Percentiles rank a stretch among this genome's conserved stretches.
These are phyloP conservation scores for Hanseniaspora gamundiae DNA, from an alignment of 1,139 yeast species.

Conservation along the genomic window DNA sequence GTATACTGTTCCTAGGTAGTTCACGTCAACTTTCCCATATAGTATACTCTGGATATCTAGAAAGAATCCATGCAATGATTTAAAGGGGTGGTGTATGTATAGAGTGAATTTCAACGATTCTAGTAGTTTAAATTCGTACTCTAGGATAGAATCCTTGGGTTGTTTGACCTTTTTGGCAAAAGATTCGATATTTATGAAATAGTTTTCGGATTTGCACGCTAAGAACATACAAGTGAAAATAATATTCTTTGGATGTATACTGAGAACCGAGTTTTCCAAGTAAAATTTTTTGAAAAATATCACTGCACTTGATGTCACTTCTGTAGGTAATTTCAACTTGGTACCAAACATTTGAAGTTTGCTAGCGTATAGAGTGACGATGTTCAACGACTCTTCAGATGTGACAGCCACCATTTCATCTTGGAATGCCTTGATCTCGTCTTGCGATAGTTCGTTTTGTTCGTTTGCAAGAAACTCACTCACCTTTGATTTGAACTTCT, in stretches of 20 bases:
- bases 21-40: constrained; percentile 25
- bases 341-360: constrained; percentile 53
- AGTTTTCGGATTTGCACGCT: constrained; percentile 88
- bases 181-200: constrained; percentile 74
- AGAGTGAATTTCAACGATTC: constrained; percentile 70
- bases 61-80: constrained; percentile 84
- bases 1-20: constrained; percentile 36
- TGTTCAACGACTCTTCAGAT: constrained; percentile 55
- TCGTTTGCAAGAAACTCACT: constrained; percentile 25
- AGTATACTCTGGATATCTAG: constrained; percentile 71
- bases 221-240: constrained; percentile 78
- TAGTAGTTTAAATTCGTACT: constrained; percentile 65
- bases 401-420: constrained; percentile 36
- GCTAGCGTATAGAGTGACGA: constrained; percentile 59
- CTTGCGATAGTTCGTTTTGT: constrained; percentile 23
- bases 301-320: constrained; percentile 71
- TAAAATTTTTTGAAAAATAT: constrained; percentile 75
- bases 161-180: constrained; percentile 62
- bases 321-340: constrained; percentile 48
- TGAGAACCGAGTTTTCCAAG: constrained; percentile 68
- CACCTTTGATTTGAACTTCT: constrained; percentile 29
- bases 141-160: constrained; percentile 51
- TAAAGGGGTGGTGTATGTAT: constrained; percentile 75
- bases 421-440: constrained; percentile 26
- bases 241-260: constrained; percentile 73